Conservation (phyloP, 306 rosid species). For the Citrullus mucosospermus region DNA sequence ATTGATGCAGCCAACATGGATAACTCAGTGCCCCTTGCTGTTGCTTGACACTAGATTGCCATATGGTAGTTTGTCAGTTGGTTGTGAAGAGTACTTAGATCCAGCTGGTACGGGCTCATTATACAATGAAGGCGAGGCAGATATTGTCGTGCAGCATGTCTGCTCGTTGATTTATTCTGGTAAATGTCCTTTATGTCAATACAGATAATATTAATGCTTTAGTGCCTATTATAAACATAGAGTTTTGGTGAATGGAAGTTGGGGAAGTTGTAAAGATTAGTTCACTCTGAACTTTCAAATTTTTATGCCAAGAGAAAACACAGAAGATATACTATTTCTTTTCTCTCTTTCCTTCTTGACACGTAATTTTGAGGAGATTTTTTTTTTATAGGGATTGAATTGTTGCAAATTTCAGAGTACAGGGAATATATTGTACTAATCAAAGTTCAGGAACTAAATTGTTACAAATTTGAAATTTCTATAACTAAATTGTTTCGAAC, state of each 20-base stretch:
- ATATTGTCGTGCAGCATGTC: constrained; percentile 66
- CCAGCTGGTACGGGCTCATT: constrained; percentile 81
- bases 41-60: constrained; percentile 84
- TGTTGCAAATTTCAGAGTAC: no score
- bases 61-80: constrained; percentile 64
- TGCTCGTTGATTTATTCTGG: constrained; percentile 58
- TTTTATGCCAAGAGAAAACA: background rate
- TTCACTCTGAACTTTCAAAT: background rate
- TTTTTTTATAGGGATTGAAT: no score
- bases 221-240: background rate
- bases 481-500: no score
- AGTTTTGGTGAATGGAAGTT: background rate
- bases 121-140: constrained; percentile 77
- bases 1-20: constrained; percentile 59
- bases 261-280: background rate
- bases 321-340: background rate
- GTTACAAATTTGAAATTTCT: no score
- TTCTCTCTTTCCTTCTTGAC: background rate
- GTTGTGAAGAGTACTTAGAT: constrained; percentile 70
- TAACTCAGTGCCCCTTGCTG: constrained; percentile 72
- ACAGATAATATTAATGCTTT: background rate
- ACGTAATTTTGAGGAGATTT: no score
- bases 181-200: constrained; percentile 10
- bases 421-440: no score
- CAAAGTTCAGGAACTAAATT: no score